Evolutionary conservation across 2,329 filamentous ascomycete genomes (phyloP).

Genomic region (Aspergillaceae sp.): DNA sequence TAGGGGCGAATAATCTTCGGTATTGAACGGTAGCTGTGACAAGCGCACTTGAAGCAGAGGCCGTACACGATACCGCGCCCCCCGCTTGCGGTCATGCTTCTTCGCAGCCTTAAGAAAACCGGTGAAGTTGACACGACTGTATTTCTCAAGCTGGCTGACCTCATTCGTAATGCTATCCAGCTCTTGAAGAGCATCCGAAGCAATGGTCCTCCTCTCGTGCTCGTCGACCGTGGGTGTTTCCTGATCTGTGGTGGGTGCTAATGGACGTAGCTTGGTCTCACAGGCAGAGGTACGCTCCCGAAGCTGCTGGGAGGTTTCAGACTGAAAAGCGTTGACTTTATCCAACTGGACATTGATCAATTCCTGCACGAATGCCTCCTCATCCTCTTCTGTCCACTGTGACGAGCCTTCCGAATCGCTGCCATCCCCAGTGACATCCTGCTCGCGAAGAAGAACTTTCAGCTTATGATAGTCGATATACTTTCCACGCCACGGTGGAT

Average conservation of each 20-base stretch:
- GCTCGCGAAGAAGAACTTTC: slow-evolving; percentile 78
- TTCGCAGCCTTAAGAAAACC: slow-evolving; percentile 97
- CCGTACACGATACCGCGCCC: slow-evolving; percentile 74
- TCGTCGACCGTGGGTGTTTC: slow-evolving; percentile 27
- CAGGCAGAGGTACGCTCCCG: slow-evolving; percentile 69
- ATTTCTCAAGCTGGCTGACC: slow-evolving; percentile 87
- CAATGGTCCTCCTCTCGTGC: slow-evolving; percentile 46
- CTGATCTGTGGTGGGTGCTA: slow-evolving; percentile 35
- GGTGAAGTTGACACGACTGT: slow-evolving; percentile 93
- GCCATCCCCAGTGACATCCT: slow-evolving; percentile 43
- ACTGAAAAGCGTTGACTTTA: slow-evolving; percentile 86
- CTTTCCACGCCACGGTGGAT: slow-evolving; percentile 80
- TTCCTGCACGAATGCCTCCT: slow-evolving; percentile 89
- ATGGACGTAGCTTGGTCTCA: slow-evolving; percentile 55
- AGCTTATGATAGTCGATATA: slow-evolving; percentile 96
- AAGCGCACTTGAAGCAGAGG: slow-evolving; percentile 87
- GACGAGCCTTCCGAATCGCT: slow-evolving; percentile 47
- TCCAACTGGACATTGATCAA: slow-evolving; percentile 90
- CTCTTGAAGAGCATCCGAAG: slow-evolving; percentile 63
- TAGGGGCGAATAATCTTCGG: slow-evolving; percentile 83
- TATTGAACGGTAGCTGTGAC: slow-evolving; percentile 86
- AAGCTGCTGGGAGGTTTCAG: slow-evolving; percentile 69
- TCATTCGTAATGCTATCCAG: slow-evolving; percentile 83
- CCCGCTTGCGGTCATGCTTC: slow-evolving; percentile 94
- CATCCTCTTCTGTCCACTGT: slow-evolving; percentile 85